Evolutionary conservation across 345 rosid genomes (phyloP), one percentile per base, ranked within the genome.

Genomic region (Acer yangbiense): DNA sequence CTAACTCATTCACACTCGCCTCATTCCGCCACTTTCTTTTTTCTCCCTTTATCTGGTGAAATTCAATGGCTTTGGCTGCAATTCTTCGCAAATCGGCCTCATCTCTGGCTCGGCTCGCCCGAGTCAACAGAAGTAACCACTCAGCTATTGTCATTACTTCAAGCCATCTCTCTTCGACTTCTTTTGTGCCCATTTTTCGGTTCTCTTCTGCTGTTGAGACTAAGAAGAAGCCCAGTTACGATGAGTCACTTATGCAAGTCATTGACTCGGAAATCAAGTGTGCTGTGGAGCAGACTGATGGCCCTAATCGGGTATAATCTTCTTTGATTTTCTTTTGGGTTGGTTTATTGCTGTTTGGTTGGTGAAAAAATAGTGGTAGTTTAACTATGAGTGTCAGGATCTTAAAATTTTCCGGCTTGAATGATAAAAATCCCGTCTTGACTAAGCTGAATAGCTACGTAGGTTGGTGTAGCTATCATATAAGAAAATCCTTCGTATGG

Each of bases 191-290:
- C 7, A 10, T 27, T 32, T 23, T 68, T 62, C 64, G 21, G 61
- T 90, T 78, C 80, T 83, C 92, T 17, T 81, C 88, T 12, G 90
- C 87, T 72, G 13, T 83, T 69, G 78, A 65, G 57, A 11, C 83
- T 25, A 75, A 63, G 63, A 85, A 80, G 29, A 27, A 27, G 73
- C 77, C 82, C 63, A 58, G 83, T 17, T 75, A 92, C 18, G 86
- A 79, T 14, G 93, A 90, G 83, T 79, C 87, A 18, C 93, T 95
- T 63, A 84, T 91, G 73, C 88, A 85, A n/a, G 84, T 87, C 44
- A 78, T 95, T 27, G 93, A 92, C 17, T 78, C 88, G 5, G 99
- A 92, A 87, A 90, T 93, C 77, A 80, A 86, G 80, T 83, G 83
- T 69, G 89, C 94, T 52, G 82, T 81, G 84, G 91, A 92, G 32